A percentile compares a stretch with the other conserved stretches of the same genome.
Evolutionary conservation across 805 yeast genomes (phyloP).

Genomic region (Monosporozyma servazzii): DNA sequence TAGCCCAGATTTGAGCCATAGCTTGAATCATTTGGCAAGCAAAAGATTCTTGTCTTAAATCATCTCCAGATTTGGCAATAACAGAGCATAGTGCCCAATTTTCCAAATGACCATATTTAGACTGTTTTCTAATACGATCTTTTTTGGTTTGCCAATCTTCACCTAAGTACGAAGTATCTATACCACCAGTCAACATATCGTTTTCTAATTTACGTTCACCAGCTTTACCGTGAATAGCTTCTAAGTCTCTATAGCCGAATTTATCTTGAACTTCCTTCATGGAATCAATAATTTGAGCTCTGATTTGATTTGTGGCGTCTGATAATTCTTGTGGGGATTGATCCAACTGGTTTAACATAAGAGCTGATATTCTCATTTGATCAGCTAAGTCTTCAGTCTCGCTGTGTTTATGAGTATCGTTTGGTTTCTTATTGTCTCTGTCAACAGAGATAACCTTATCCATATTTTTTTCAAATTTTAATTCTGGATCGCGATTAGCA

Average conservation of each 20-base stretch:
- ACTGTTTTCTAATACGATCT: constrained; percentile 66
- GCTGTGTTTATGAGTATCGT: constrained; percentile 13
- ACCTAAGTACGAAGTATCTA: constrained; percentile 57
- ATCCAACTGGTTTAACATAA: constrained; percentile 87
- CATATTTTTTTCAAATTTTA: constrained; percentile 31
- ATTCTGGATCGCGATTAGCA: constrained; percentile 31
- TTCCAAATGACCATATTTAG: constrained; percentile 74
- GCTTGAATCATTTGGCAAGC: constrained; percentile 91
- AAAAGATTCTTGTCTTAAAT: constrained; percentile 92
- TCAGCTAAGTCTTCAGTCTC: constrained; percentile 57
- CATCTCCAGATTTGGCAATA: constrained; percentile 93
- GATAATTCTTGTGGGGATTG: constrained; percentile 41
- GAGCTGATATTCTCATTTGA: constrained; percentile 93
- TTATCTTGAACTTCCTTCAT: constrained; percentile 72
- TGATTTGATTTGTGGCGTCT: constrained; percentile 51
- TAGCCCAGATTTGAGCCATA: constrained; percentile 77
- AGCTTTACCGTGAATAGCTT: constrained; percentile 54
- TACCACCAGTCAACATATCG: constrained; percentile 79
- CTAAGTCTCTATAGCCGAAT: constrained; percentile 43
- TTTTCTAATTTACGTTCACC: constrained; percentile 90
- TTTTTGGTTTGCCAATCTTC: constrained; percentile 89
- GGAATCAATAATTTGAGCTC: constrained; percentile 58
- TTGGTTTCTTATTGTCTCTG: neutral
- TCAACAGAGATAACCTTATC: constrained; percentile 17
- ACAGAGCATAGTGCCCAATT: constrained; percentile 96